A percentile compares a stretch with the other conserved stretches of the same genome.
Evolutionary conservation across 2,329 filamentous ascomycete species (phyloP).

Genomic region (Stemphylium lycopersici): DNA sequence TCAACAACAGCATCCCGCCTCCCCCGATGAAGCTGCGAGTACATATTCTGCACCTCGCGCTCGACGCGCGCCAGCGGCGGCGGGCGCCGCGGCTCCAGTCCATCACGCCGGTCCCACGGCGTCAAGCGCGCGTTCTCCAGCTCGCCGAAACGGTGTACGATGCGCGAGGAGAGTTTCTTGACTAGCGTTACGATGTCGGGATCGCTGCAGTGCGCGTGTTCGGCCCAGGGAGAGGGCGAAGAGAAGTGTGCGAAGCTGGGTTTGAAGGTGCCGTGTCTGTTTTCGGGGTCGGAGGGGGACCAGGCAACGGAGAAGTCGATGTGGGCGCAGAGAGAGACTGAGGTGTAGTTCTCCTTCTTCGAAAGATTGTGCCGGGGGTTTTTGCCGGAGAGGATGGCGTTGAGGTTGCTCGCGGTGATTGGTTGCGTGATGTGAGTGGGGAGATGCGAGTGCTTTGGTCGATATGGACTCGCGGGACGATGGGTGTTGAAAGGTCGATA

Average conservation of each 20-base stretch:
- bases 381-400: not conserved
- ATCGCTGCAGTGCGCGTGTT: not conserved
- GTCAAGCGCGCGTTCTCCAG: not conserved
- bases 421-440: not conserved
- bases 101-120: not conserved
- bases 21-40: not conserved
- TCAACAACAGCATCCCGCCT: not conserved
- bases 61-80: not conserved
- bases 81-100: not conserved
- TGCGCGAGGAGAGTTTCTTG: slow-evolving; percentile 1
- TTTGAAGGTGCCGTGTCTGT: slow-evolving; percentile 9
- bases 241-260: not conserved
- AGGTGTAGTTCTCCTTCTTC: not conserved
- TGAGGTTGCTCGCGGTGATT: not conserved
- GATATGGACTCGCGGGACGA: slow-evolving; percentile 1
- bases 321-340: slow-evolving; percentile 8
- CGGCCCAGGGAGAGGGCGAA: not conserved
- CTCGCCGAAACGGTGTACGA: not conserved
- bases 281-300: slow-evolving; percentile 7
- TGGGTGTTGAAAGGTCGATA: slow-evolving; percentile 12
- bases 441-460: not conserved
- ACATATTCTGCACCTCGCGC: slow-evolving; percentile 8
- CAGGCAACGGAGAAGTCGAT: slow-evolving; percentile 8
- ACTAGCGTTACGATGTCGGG: not conserved
- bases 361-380: not conserved